Percentiles rank a stretch among this genome's conserved stretches.
Conservation (phyloP, 768 basidiomycete species). For the Tubosaeta sp. region DNA sequence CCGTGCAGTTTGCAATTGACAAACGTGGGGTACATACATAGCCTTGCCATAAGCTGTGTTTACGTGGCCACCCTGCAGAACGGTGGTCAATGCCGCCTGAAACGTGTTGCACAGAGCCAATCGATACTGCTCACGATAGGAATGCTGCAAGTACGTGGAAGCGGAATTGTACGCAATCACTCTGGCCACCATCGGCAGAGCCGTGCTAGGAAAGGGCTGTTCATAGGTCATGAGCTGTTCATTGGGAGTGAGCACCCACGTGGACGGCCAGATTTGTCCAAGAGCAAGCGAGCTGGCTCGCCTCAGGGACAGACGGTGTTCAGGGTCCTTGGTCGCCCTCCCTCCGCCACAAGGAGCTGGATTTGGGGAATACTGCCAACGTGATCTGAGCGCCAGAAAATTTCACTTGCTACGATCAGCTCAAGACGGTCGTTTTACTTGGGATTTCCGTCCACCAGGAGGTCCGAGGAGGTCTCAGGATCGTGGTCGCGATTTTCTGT, state of each 20-base stretch:
- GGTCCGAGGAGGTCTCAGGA: conserved; percentile 21
- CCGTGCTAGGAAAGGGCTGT: conserved; percentile 15
- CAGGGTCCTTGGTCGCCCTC: conserved; percentile 23
- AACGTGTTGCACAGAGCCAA: conserved; percentile 20
- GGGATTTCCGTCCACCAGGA: conserved; percentile 7
- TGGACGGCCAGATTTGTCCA: conserved; percentile 7
- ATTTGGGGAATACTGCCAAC: conserved; percentile 11
- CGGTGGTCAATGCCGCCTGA: conserved; percentile 17
- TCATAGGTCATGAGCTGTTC: neutral
- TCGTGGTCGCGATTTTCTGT: conserved; percentile 1
- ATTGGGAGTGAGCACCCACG: conserved; percentile 13
- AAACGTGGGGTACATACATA: conserved; percentile 9
- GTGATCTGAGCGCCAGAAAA: conserved; percentile 17
- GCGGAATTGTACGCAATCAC: conserved; percentile 18
- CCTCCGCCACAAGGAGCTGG: conserved; percentile 11
- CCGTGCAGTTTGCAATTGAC: conserved; percentile 15
- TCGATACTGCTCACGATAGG: conserved; percentile 17
- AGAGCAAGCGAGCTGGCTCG: conserved; percentile 20
- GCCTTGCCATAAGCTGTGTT: conserved; percentile 26
- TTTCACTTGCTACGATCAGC: conserved; percentile 6
- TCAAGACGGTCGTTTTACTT: conserved; percentile 8
- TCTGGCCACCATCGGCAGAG: conserved; percentile 19
- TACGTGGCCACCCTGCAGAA: conserved; percentile 26
- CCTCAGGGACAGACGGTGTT: conserved; percentile 2
- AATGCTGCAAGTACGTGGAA: conserved; percentile 24